phyloP scores from a whole-genome alignment of 768 basidiomycete species.

The Fomitopsis pulvina region DNA sequence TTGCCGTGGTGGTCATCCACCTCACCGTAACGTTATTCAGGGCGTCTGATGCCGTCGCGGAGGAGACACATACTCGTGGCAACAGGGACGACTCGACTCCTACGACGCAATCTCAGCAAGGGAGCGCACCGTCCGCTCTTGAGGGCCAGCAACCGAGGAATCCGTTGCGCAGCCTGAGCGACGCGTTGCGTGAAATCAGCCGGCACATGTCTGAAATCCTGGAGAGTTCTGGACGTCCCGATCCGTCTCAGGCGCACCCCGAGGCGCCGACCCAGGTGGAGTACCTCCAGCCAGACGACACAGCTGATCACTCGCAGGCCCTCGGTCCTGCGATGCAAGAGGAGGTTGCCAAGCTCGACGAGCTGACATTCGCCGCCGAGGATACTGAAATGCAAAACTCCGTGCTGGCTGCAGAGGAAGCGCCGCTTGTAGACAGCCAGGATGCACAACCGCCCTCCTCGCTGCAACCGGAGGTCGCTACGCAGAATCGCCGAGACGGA shows the following conservation, averaged over 20 bases:
- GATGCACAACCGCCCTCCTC: not conserved
- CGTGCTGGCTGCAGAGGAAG: not conserved
- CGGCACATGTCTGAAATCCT: conserved; percentile 83
- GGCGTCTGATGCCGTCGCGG: not conserved
- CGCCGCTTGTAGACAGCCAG: not conserved
- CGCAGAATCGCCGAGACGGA: conserved; percentile 2
- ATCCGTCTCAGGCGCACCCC: conserved; percentile 29
- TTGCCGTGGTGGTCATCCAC: too few species aligned
- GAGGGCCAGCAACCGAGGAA: conserved; percentile 37
- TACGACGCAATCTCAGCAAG: conserved; percentile 9
- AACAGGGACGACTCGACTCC: conserved; percentile 9
- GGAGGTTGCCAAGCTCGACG: conserved; percentile 72
- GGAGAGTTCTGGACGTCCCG: conserved; percentile 30
- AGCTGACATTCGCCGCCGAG: conserved; percentile 57
- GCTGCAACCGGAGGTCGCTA: conserved; percentile 6
- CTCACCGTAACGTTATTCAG: conserved; percentile 5
- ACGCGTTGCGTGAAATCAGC: conserved; percentile 74
- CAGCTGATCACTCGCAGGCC: conserved; percentile 75
- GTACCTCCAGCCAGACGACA: conserved; percentile 67
- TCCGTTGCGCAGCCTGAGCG: conserved; percentile 75
- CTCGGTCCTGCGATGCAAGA: conserved; percentile 84
- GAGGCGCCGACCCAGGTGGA: conserved; percentile 55
- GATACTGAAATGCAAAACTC: conserved; percentile 1
- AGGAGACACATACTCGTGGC: not conserved
- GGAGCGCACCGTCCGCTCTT: conserved; percentile 8